Percentiles rank a stretch among this genome's conserved stretches.
Conservation (phyloP, 78 protist genomes). For the Dictyostelium intermedium region DNA sequence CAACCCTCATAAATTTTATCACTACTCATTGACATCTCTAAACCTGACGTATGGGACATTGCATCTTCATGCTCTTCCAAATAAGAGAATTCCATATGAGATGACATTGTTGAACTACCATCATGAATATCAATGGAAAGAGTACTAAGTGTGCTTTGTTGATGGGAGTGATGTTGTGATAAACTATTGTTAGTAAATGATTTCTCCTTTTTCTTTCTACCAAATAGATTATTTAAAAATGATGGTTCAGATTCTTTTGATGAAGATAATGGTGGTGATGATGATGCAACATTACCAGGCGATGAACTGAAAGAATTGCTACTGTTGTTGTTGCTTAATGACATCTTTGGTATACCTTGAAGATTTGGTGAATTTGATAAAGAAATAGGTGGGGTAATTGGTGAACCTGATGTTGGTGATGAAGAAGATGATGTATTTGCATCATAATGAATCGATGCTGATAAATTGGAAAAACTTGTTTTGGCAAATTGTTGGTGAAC, state of each 20-base stretch:
- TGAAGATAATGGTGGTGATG: constrained; percentile 16
- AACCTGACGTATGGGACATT: background rate
- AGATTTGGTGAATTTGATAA: background rate
- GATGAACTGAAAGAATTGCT: background rate
- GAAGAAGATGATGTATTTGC: background rate
- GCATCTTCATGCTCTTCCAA: background rate
- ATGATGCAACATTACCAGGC: background rate
- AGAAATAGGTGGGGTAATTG: background rate
- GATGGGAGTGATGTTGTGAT: background rate
- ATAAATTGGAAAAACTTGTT: background rate
- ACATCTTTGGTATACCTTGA: background rate
- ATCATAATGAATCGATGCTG: constrained; percentile 8
- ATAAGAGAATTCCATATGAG: background rate
- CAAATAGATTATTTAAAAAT: background rate
- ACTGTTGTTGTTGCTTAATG: background rate
- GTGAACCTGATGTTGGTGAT: constrained; percentile 9
- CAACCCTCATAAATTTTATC: constrained; percentile 60
- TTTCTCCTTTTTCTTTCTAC: background rate
- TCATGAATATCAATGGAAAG: background rate
- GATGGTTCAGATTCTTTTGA: constrained; percentile 10
- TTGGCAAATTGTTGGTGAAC: background rate
- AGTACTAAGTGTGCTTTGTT: background rate
- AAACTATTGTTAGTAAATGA: background rate
- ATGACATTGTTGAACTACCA: background rate
- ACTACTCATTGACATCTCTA: background rate